Evolutionary conservation across 495 filamentous ascomycete genomes (phyloP).

Genomic region (Neurospora discreta): DNA sequence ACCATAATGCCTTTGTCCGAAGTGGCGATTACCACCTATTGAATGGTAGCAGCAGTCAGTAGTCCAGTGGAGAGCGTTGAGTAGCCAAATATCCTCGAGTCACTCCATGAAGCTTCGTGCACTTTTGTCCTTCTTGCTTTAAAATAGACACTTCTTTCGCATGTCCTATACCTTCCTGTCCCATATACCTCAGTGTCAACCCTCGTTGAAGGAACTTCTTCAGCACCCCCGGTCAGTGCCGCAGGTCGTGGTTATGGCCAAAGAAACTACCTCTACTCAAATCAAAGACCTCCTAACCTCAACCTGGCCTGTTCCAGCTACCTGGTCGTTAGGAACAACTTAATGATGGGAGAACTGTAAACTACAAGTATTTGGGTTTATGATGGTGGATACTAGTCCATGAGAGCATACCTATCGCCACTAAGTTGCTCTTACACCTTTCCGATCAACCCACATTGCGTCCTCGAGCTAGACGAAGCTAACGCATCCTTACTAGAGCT

Average conservation of each 20-base stretch:
- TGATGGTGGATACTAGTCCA: no score
- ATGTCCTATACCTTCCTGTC: neutral
- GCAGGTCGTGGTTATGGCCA: accelerated
- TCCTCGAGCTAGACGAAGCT: no score
- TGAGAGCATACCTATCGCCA: no score
- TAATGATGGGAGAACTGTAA: neutral
- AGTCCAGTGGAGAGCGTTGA: neutral
- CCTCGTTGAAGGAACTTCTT: neutral
- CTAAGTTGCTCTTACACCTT: no score
- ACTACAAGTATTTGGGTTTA: no score
- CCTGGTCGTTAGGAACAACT: neutral
- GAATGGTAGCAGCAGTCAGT: neutral
- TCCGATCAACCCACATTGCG: no score
- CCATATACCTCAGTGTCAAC: neutral
- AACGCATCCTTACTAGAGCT: no score
- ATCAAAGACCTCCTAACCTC: no score
- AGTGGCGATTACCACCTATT: neutral
- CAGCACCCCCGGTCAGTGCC: neutral
- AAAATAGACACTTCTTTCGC: neutral
- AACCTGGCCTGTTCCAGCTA: neutral
- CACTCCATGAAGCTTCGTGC: neutral
- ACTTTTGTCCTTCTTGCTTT: neutral
- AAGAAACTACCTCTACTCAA: neutral
- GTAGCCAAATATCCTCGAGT: neutral
- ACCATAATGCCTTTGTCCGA: neutral